Evolutionary conservation across 1,139 yeast species (phyloP).

Genomic region (Pichia sp.): DNA sequence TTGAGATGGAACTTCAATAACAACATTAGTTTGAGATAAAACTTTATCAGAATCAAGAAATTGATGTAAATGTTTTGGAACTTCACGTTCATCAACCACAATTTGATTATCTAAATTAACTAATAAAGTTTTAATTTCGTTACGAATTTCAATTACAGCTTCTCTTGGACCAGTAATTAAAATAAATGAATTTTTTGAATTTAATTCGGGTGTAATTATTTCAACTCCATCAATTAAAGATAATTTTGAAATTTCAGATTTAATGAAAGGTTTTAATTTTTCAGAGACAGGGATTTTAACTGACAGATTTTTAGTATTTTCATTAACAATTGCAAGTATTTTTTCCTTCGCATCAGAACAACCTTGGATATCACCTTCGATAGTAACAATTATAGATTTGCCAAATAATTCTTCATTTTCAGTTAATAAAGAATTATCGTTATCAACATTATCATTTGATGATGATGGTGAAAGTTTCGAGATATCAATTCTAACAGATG

Average conservation of each 20-base stretch:
- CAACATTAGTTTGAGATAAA: slow-evolving; percentile 53
- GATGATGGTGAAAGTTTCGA: too few species aligned
- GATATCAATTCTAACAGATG: slow-evolving; percentile 73
- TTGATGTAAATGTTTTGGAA: slow-evolving; percentile 48
- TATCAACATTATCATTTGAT: slow-evolving; percentile 1
- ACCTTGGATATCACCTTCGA: slow-evolving; percentile 86
- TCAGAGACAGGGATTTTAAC: slow-evolving; percentile 44
- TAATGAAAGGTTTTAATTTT: slow-evolving; percentile 48
- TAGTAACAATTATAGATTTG: slow-evolving; percentile 50
- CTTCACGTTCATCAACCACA: slow-evolving; percentile 36
- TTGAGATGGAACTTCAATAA: slow-evolving; percentile 51
- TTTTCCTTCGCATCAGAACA: slow-evolving; percentile 65
- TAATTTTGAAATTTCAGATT: slow-evolving; percentile 30
- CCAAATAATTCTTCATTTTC: slow-evolving; percentile 48
- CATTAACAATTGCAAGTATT: slow-evolving; percentile 68
- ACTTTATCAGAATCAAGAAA: slow-evolving; percentile 38
- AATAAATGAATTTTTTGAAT: slow-evolving; percentile 30
- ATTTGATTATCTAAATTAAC: slow-evolving; percentile 39
- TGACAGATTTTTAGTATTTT: slow-evolving; percentile 58
- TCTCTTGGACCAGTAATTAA: slow-evolving; percentile 61
- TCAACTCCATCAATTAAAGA: slow-evolving; percentile 30
- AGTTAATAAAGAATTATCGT: slow-evolving; percentile 22
- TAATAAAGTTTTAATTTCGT: slow-evolving; percentile 42
- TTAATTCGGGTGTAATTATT: slow-evolving; percentile 30
- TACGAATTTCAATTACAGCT: slow-evolving; percentile 44